Evolutionary conservation across 305 asterid genomes (phyloP), one percentile per base, ranked within the genome.

Genomic region (Plantago lanceolata): DNA sequence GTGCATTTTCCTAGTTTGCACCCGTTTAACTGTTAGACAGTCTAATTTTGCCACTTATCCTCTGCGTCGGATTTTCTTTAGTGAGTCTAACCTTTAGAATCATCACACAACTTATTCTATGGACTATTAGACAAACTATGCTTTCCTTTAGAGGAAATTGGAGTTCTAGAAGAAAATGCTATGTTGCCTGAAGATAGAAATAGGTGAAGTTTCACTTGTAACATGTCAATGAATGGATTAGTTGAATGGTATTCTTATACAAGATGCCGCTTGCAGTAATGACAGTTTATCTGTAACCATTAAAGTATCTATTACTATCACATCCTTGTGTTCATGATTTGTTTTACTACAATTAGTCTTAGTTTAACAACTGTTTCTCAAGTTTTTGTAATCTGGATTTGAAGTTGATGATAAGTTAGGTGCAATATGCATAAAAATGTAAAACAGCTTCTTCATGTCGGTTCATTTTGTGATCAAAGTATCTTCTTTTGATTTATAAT

Each of bases 401-500:
- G 21, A 37, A 48, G 58, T 48, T 14, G 26, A 17, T 31, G 48
- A 18, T n/a, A 4, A 15, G 8, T 48, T 70, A 48, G 37, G 37
- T n/a, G 24, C 13, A 26, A 28, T 8, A 57, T 57, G 28, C 48
- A 37, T 50, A 17, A 52, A 47, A 28, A 24, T 3, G 17, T 0
- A 6, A 28, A 56, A 18, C 49, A 19, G 57, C 20, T 21, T 24
- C 57, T 65, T 72, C 64, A 31, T 53, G 40, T 55, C 53, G 57
- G 26, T 19, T 29, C 13, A 15, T 57, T 50, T 33, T 59, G 15
- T 63, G 62, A 48, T 70, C 2, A n/a, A 31, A 66, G 8, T 6
- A 47, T 31, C 57, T 62, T 71, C 20, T 48, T 51, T 68, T 31
- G 47, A 61, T 53, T 48, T 53, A 19, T 31, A 12, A 50, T 60